Base-by-base conservation (phyloP, 1,139 yeast species). In the Scheffersomyces lignicola region DNA sequence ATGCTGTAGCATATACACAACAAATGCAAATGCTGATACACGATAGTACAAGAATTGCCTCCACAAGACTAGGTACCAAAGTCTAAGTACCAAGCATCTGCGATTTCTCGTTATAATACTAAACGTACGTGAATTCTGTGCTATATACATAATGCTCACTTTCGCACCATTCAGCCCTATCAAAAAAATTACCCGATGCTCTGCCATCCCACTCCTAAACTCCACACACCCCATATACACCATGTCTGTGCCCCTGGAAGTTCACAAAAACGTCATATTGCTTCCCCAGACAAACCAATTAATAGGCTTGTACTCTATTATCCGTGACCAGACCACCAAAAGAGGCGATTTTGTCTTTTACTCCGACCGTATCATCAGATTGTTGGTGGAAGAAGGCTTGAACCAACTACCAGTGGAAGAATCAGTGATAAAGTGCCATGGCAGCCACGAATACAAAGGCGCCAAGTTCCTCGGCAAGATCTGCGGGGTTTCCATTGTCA, bases 401-500 rank as follows among this genome's bases (percentile, higher is more conserved):
- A 90, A 92, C 61, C 89, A 85, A 55, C 70, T 92, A 35, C 98
- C 98, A 7, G 96, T 90, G 12, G 79, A 80, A 49, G 69, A 80
- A 32, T 59, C 73, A 27, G 57, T 67, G 5, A 83, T 92, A 33
- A 70, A 74, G 38, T 90, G 97, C 26, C 92, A 95, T 36, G 82
- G 95, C 5, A 83, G 80, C 36, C 75, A 82, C 44, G 62, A 66
- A 23, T 90, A 78, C 59, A 71, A 77, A 5, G 98, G 98, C n/a
- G 83, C 84, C 39, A 71, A 73, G 41, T 90, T 90, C 60, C 67
- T 80, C 54, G 97, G 97, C 31, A 89, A 87, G 62, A 90, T 92
- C 41, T 92, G 97, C 61, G 98, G 98, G 43, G 98, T 92, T 22
- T 87, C 96, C 13, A 92, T 92, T 54, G 95, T 92, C 53, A 76